Evolutionary conservation across 2,329 filamentous ascomycete genomes (phyloP).

Genomic region (Didymella pinodella): DNA sequence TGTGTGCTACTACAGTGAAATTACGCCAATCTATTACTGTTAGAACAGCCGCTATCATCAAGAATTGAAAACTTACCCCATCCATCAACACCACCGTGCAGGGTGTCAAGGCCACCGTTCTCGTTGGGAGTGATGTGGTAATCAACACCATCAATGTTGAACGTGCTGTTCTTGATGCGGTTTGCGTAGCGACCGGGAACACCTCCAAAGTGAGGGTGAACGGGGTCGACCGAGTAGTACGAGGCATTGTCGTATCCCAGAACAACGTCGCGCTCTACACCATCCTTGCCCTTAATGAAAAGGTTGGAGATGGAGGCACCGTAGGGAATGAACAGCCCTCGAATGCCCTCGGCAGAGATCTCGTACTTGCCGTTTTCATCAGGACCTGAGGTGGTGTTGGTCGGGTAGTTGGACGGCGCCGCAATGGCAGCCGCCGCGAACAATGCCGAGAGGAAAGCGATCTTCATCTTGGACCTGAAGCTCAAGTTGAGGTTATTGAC

Average conservation of each 20-base stretch:
- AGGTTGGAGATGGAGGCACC: constrained; percentile 77
- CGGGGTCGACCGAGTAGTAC: constrained; percentile 70
- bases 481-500: constrained; percentile 24
- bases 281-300: constrained; percentile 73
- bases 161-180: constrained; percentile 79
- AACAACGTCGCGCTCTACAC: constrained; percentile 73
- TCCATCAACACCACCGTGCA: constrained; percentile 74
- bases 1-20: constrained; percentile 77
- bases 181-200: constrained; percentile 82
- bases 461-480: constrained; percentile 34
- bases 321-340: constrained; percentile 75
- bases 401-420: constrained; percentile 35
- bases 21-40: constrained; percentile 65
- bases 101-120: constrained; percentile 62
- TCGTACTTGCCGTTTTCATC: constrained; percentile 69
- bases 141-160: constrained; percentile 68
- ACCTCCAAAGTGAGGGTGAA: constrained; percentile 75
- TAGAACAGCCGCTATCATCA: neutral
- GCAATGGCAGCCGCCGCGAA: constrained; percentile 39
- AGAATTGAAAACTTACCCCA: constrained; percentile 59
- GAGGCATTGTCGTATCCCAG: constrained; percentile 78
- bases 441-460: constrained; percentile 32
- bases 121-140: constrained; percentile 70
- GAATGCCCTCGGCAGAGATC: constrained; percentile 71
- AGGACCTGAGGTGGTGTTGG: constrained; percentile 40